Evolutionary conservation across 805 yeast genomes (phyloP).

Genomic region (Yarrowia keelungensis): DNA sequence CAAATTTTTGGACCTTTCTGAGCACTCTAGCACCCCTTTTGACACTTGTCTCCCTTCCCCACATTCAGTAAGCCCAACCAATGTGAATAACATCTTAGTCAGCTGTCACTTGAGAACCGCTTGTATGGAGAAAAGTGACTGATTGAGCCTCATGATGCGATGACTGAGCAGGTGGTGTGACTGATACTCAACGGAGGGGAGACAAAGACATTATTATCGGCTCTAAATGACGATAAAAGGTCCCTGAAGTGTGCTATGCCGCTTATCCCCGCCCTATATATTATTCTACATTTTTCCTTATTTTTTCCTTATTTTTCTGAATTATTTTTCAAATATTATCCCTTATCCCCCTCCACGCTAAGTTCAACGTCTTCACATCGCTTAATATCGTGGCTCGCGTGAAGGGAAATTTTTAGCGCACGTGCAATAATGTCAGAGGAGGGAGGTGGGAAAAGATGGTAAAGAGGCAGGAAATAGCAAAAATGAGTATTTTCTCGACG

Average conservation of each 20-base stretch:
- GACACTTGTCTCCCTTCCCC: too few relatives aligned
- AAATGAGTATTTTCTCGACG: too few relatives aligned
- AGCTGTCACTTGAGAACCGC: not conserved
- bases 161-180: not conserved
- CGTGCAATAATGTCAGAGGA: slow-evolving; percentile 4
- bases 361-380: slow-evolving; percentile 6
- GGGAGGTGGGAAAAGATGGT: too few relatives aligned
- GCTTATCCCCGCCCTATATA: too few relatives aligned
- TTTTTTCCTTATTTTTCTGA: not conserved
- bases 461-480: too few relatives aligned
- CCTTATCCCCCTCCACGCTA: not conserved
- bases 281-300: not conserved
- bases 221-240: too few relatives aligned
- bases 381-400: slow-evolving; percentile 12
- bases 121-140: not conserved
- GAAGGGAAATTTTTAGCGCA: slow-evolving; percentile 33
- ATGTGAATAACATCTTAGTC: not conserved
- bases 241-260: too few relatives aligned
- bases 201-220: too few relatives aligned
- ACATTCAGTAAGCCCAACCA: too few relatives aligned
- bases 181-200: too few relatives aligned
- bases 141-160: not conserved
- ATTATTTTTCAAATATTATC: not conserved
- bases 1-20: too few relatives aligned
- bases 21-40: too few relatives aligned